Base-by-base conservation (phyloP, 2,329 filamentous ascomycete species). In the Cladosporium halotolerans region DNA sequence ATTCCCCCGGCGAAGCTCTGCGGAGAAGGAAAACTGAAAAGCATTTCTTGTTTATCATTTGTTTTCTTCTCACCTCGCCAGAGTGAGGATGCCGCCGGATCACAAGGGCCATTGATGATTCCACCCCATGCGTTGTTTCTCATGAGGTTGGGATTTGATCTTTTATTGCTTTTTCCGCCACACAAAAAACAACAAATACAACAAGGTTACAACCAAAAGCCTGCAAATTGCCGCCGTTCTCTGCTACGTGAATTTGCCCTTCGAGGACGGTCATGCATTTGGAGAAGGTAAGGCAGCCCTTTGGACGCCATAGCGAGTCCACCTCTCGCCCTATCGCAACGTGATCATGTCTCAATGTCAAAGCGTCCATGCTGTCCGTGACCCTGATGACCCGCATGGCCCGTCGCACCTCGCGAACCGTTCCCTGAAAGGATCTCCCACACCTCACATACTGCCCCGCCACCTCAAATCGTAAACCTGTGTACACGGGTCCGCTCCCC, bases 101-200 rank as follows among this genome's bases (percentile, higher is more conserved):
- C 41, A 41, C 32, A 38, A 49, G 46, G 47, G 36, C 16, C 47
- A 50, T 50, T 50, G 47, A 50, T 50, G 47, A 50, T 50, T 43
- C 39, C 32, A 50, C 47, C 38, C 47, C 46, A 50, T 50, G 47
- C 47, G 40, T 50, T 34, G 14, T 34, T 43, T 14, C 47, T 50
- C 47, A 50, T 50, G 47, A 28, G 47, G 47, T 43, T 50, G 14
- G 47, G 47, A 18, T n/a, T 41, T 41, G 13, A n/a, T 41, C 9
- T 16, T 40, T 41, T 41, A 41, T 40, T 49, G 36, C 28, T 50
- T 50, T 43, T 50, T 43, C 40, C 39, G 38, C 47, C 39, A 34
- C 16, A 11, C 23, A 28, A 28, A 28, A 14, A 18, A 14, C 13
- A 43, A 38, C 42, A 50, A 50, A 50, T 42, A 43, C 39, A 50